Evolutionary conservation across 164 flowering plant species (phyloP), one percentile per base, ranked within the genome.

Genomic region (Vitis rupestris): DNA sequence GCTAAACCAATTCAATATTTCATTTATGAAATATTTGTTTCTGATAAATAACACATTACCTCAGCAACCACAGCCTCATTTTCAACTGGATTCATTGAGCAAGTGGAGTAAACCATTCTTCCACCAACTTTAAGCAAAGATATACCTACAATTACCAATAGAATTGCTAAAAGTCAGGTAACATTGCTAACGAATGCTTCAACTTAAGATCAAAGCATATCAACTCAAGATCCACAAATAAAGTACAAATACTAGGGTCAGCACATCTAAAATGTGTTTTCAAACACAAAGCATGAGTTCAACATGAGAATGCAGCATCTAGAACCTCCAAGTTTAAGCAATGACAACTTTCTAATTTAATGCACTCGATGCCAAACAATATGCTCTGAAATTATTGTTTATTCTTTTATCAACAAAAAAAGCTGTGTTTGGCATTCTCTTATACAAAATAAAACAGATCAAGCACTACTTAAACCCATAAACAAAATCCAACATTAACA

Each of bases 1-100:
- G 6, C 29, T n/a, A 61, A 31, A 61, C 17, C 14, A 49, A 61
- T 5, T 31, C 17, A 44, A 37, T 7, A 9, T 31, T 37, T 9
- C 15, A 31, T 59, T 27, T 4, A 13, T 2, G 6, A 9, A 30
- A 27, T 13, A 61, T 14, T 15, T 13, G 12, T 5, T 37, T 37
- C 17, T 48, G 5, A n/a, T 10, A 60, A 47, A 54, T 44, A 44
- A 60, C 1, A 44, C 23, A 65, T 70, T 84, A 96, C 99, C 98
- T 96, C 99, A 52, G 97, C 90, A 79, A 96, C 91, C 44, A 96
- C 99, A 75, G 99, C 99, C 78, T 96, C 99, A 82, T 96, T 86
- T 80, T 96, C 99, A 56, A 96, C 83, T 65, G 99, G 98, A 82
- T 96, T 96, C 98, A 96, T 93, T 10, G 99, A 93, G 83, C 99